A percentile compares a stretch with the other conserved stretches of the same genome.
Conservation (phyloP, 208 protist species). For the Blastocrithidia nonstop region DNA sequence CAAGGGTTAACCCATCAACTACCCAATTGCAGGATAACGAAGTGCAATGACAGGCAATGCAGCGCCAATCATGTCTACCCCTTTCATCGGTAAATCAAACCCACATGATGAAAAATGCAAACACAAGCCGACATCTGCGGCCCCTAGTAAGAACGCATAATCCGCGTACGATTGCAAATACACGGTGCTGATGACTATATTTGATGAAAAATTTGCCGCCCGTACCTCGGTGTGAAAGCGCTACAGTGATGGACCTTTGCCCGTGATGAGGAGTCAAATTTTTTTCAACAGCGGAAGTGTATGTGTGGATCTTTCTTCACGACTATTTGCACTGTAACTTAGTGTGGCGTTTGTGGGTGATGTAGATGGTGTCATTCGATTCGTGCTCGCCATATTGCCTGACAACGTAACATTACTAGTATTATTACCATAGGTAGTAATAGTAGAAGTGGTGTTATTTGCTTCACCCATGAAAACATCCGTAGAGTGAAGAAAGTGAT, state of each 20-base stretch:
- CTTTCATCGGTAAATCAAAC: constrained; percentile 97
- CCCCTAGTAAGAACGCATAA: constrained; percentile 85
- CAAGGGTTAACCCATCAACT: constrained; percentile 59
- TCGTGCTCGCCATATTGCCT: no score
- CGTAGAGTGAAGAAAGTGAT: no score
- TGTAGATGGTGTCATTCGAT: no score
- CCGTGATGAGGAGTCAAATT: constrained; percentile 73
- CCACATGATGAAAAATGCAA: constrained; percentile 90
- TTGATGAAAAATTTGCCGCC: constrained; percentile 25
- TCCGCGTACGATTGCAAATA: constrained; percentile 87
- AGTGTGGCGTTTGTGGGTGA: no score
- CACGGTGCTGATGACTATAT: constrained; percentile 68
- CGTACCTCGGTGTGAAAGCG: constrained; percentile 52
- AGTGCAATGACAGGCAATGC: constrained; percentile 86
- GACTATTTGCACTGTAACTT: no score
- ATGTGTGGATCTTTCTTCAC: no score
- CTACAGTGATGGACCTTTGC: constrained; percentile 34
- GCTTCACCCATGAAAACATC: no score
- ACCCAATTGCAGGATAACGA: constrained; percentile 69
- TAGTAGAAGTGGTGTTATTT: no score
- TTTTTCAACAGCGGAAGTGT: constrained; percentile 4
- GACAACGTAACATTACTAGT: no score
- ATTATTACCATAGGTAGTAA: no score
- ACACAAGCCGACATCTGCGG: constrained; percentile 89
- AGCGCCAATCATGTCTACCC: constrained; percentile 93